phyloP scores from a whole-genome alignment of 441 rosid species.

The Pelargonium fulgidum region DNA sequence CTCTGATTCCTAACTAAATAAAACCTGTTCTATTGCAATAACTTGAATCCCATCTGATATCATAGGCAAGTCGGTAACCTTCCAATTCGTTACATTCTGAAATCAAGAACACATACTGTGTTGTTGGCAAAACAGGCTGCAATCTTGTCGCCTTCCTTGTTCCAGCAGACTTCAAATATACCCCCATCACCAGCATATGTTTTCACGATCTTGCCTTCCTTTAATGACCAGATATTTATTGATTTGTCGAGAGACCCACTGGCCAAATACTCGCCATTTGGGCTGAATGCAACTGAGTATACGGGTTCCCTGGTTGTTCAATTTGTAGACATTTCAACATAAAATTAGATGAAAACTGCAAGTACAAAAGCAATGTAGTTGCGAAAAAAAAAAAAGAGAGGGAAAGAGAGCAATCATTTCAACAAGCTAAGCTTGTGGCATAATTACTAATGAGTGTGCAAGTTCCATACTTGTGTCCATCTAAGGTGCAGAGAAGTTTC shows the following conservation, averaged over 20 bases:
- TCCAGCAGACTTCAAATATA: slow-evolving; percentile 96
- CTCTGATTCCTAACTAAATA: slow-evolving; percentile 5
- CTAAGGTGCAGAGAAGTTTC: slow-evolving; percentile 73
- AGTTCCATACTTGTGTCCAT: slow-evolving; percentile 75
- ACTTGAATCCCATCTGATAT: slow-evolving; percentile 2
- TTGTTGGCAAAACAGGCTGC: slow-evolving; percentile 91
- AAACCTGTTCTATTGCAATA: slow-evolving; percentile 6
- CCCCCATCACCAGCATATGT: slow-evolving; percentile 90
- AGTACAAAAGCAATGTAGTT: neutral
- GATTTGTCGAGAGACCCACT: slow-evolving; percentile 91
- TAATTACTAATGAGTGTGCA: slow-evolving; percentile 3
- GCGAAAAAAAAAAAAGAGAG: no score
- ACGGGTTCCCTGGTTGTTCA: slow-evolving; percentile 71
- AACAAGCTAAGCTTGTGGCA: neutral
- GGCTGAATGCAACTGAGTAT: slow-evolving; percentile 94
- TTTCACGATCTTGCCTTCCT: slow-evolving; percentile 78
- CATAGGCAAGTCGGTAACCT: slow-evolving; percentile 2
- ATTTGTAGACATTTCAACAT: slow-evolving; percentile 7
- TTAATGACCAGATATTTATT: slow-evolving; percentile 87
- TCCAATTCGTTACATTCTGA: slow-evolving; percentile 57
- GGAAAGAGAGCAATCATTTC: neutral
- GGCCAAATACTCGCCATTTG: slow-evolving; percentile 87
- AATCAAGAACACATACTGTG: slow-evolving; percentile 80
- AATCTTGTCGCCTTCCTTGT: slow-evolving; percentile 87
- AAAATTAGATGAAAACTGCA: slow-evolving; percentile 7